These are phyloP conservation scores for Kazachstania viticola DNA, from an alignment of 805 yeast genomes.

Conservation along the genomic window DNA sequence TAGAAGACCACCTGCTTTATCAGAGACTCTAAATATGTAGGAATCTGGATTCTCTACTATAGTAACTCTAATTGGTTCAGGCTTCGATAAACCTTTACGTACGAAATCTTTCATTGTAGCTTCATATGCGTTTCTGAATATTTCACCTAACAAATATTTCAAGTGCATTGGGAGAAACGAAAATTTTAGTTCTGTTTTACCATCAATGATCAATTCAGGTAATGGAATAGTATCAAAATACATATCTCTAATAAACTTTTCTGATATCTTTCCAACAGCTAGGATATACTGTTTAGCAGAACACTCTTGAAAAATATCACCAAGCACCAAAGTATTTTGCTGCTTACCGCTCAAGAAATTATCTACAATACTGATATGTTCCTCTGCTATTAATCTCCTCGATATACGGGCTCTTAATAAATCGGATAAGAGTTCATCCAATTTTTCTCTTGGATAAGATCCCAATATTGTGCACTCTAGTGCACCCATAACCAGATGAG, in stretches of 20 bases:
- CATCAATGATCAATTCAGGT: conserved; percentile 73
- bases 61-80: conserved; percentile 70
- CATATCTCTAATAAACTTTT: conserved; percentile 39
- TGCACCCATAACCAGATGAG: conserved; percentile 89
- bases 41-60: conserved; percentile 55
- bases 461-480: conserved; percentile 59
- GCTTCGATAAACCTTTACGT: conserved; percentile 28
- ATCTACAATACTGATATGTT: conserved; percentile 70
- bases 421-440: conserved; percentile 67
- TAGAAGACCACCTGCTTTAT: conserved; percentile 82
- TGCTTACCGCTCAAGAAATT: conserved; percentile 38
- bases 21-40: conserved; percentile 70
- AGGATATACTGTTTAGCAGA: conserved; percentile 57
- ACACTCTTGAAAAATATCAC: conserved; percentile 77
- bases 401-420: conserved; percentile 79
- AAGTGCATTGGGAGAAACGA: conserved; percentile 81
- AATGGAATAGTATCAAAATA: conserved; percentile 42
- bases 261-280: conserved; percentile 40
- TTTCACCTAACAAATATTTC: conserved; percentile 78
- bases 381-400: conserved; percentile 83
- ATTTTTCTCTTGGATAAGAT: conserved; percentile 44
- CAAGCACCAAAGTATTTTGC: conserved; percentile 40
- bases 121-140: conserved; percentile 73
- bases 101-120: conserved; percentile 53
- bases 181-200: conserved; percentile 53